Conservation (phyloP, 441 rosid species). For the Erodium chrysanthum region DNA sequence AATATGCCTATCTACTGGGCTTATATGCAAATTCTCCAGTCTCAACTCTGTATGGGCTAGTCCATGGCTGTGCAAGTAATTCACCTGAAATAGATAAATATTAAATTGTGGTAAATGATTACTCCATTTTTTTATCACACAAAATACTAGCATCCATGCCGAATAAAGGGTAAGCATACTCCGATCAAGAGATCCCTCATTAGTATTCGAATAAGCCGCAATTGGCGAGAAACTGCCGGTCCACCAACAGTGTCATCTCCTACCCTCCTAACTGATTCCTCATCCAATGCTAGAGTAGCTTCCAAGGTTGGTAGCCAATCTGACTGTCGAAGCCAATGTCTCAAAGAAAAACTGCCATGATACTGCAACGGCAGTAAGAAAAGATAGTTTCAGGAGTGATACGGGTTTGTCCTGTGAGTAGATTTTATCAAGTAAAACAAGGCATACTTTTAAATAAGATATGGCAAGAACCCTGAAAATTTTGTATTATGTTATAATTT, state of each 20-base stretch:
- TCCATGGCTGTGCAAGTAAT: constrained; percentile 95
- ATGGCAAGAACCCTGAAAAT: too few species aligned
- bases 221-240: constrained; percentile 77
- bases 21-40: constrained; percentile 86
- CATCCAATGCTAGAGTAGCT: constrained; percentile 90
- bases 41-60: constrained; percentile 96
- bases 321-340: constrained; percentile 91
- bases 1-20: constrained; percentile 92
- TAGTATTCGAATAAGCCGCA: constrained; percentile 62
- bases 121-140: constrained; percentile 2
- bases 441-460: too few species aligned
- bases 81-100: constrained; percentile 48
- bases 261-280: constrained; percentile 70
- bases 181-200: constrained; percentile 93
- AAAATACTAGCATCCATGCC: background rate
- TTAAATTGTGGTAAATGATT: constrained; percentile 2
- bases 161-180: constrained; percentile 37
- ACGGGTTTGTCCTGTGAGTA: background rate
- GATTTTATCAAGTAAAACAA: background rate
- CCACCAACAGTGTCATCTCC: constrained; percentile 97
- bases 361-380: constrained; percentile 35
- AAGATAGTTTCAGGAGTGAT: constrained; percentile 7
- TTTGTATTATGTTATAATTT: background rate
- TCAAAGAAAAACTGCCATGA: constrained; percentile 86
- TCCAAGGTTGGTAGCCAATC: constrained; percentile 96